A percentile compares a stretch with the other conserved stretches of the same genome.
Conservation (phyloP, 2,329 filamentous ascomycete species). For the Coccinonectria pachysandricola region DNA sequence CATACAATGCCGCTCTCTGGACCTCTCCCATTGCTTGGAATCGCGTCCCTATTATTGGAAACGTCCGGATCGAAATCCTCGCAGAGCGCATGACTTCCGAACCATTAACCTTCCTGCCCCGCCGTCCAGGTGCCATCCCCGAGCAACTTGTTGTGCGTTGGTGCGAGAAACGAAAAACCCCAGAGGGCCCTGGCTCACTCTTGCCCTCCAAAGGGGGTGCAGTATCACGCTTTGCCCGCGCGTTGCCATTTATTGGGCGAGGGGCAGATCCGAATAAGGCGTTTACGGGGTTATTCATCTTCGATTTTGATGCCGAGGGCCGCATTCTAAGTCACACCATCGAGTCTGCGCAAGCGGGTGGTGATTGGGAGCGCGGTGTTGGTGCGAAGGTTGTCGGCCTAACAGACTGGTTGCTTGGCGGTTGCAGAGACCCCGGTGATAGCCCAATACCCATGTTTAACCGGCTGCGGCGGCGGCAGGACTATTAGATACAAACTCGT, state of each 20-base stretch:
- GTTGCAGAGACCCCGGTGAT: constrained; percentile 37
- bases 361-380: constrained; percentile 71
- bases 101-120: constrained; percentile 36
- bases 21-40: constrained; percentile 96
- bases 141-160: constrained; percentile 89
- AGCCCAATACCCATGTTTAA: constrained; percentile 28
- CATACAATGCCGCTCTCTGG: constrained; percentile 90
- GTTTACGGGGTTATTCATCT: constrained; percentile 87
- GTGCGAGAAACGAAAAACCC: constrained; percentile 42
- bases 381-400: constrained; percentile 77
- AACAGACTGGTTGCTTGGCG: constrained; percentile 89
- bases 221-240: constrained; percentile 32
- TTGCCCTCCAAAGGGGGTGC: too few species aligned
- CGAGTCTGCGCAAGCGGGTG: constrained; percentile 78
- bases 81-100: constrained; percentile 76
- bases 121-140: constrained; percentile 42
- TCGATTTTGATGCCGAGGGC: constrained; percentile 86
- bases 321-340: constrained; percentile 82
- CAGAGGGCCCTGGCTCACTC: too few species aligned
- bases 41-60: constrained; percentile 78
- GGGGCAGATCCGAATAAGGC: constrained; percentile 52
- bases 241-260: constrained; percentile 21
- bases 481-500: constrained; percentile 7
- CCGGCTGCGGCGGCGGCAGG: constrained; percentile 15
- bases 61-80: constrained; percentile 77